Conservation (phyloP, 1,284 basidiomycete genomes). For the Marasmius sp. region DNA sequence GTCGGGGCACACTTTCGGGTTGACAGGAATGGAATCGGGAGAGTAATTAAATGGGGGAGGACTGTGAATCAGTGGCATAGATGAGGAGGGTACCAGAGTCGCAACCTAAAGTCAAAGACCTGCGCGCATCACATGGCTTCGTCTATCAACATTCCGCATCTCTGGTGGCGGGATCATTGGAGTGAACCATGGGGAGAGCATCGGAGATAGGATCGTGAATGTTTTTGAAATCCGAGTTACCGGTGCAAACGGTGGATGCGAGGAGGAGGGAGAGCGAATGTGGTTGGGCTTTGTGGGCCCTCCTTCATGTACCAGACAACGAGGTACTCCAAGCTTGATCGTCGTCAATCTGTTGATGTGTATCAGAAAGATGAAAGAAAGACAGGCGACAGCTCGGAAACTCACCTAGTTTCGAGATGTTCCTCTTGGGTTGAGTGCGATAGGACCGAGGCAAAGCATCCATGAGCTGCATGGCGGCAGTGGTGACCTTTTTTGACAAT, state of each 20-base stretch:
- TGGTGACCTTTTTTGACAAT: constrained; percentile 79
- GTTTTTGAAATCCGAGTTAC: constrained; percentile 83
- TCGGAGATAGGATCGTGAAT: constrained; percentile 92
- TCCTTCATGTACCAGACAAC: constrained; percentile 93
- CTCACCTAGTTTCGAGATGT: constrained; percentile 89
- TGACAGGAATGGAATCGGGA: constrained; percentile 95
- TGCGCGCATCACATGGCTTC: constrained; percentile 92
- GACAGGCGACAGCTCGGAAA: constrained; percentile 20
- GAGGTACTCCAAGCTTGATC: constrained; percentile 93
- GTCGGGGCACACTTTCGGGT: constrained; percentile 95
- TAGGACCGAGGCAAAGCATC: constrained; percentile 78
- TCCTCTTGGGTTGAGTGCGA: constrained; percentile 91
- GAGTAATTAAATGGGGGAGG: constrained; percentile 96
- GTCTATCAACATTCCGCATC: constrained; percentile 83
- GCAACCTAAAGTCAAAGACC: constrained; percentile 96
- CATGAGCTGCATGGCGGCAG: constrained; percentile 70
- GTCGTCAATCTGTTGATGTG: constrained; percentile 78
- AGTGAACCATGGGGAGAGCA: constrained; percentile 97
- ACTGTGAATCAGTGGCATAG: constrained; percentile 75
- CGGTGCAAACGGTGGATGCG: constrained; percentile 92
- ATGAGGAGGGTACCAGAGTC: constrained; percentile 89
- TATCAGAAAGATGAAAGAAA: constrained; percentile 5
- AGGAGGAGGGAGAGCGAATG: constrained; percentile 87
- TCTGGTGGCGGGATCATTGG: constrained; percentile 95
- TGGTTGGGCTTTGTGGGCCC: constrained; percentile 95